Conservation (phyloP, 371 early-diverging fungal species). For the Chytridium lagenaria region DNA sequence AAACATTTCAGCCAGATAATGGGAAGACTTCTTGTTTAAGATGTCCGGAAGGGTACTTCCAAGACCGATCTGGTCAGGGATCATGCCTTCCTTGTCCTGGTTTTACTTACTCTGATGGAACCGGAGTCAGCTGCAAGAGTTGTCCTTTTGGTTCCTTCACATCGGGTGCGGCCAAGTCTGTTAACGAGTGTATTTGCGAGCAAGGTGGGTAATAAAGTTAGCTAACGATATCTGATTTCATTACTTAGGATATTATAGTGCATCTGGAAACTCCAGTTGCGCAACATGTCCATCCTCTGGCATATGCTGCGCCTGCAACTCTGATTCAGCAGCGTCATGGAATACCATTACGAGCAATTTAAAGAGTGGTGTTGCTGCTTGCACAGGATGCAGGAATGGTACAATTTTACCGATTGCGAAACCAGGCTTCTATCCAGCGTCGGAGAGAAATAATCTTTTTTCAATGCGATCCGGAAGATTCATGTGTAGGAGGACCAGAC, state of each 20-base stretch:
- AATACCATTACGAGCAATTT: neutral
- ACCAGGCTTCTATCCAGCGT: neutral
- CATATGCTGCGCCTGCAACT: neutral
- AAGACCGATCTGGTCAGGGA: neutral
- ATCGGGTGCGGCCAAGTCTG: neutral
- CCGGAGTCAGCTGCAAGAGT: neutral
- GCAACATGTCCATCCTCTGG: neutral
- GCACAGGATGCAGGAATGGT: neutral
- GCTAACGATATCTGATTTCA: neutral
- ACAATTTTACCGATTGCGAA: neutral
- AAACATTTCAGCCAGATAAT: neutral
- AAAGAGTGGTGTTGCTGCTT: neutral
- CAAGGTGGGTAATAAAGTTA: neutral
- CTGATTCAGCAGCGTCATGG: neutral
- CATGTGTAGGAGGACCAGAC: neutral
- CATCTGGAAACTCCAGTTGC: neutral
- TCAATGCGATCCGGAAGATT: neutral
- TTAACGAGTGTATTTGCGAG: constrained; percentile 2
- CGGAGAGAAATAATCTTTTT: neutral
- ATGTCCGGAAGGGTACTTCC: constrained; percentile 3
- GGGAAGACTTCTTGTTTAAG: neutral
- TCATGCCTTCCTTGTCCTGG: neutral
- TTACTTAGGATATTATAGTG: neutral
- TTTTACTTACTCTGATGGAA: neutral
- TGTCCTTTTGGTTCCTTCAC: neutral